Evolutionary conservation across 495 filamentous ascomycete species (phyloP).

Genomic region (Penicillium verhagenii): DNA sequence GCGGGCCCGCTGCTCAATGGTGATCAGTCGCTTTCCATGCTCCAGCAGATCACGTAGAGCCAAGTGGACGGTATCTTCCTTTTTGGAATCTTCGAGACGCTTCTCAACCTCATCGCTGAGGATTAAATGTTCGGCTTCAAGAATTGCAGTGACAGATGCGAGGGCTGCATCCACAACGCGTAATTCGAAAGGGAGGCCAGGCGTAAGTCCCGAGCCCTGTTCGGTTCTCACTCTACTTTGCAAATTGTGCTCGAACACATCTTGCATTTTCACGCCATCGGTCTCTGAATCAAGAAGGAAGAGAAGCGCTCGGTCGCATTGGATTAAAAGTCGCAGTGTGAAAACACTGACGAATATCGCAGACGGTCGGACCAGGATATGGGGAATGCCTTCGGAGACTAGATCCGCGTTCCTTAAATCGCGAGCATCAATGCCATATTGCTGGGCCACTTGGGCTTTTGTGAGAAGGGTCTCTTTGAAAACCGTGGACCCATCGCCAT

Average conservation of each 20-base stretch:
- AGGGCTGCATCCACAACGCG: conserved; percentile 79
- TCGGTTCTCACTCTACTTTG: conserved; percentile 62
- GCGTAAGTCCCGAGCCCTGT: conserved; percentile 37
- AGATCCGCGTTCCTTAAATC: conserved; percentile 32
- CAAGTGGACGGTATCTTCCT: conserved; percentile 21
- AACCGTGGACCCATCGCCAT: conserved; percentile 3
- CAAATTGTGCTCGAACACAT: conserved; percentile 35
- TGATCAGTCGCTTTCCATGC: conserved; percentile 20
- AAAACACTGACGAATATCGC: conserved; percentile 33
- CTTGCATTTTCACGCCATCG: conserved; percentile 16
- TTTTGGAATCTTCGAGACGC: conserved; percentile 18
- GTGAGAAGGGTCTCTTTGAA: conserved; percentile 13
- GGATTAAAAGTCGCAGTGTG: conserved; percentile 28
- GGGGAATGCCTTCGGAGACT: conserved; percentile 27
- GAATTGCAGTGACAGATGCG: conserved; percentile 52
- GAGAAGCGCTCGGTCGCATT: conserved; percentile 24
- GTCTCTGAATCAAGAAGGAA: conserved; percentile 19
- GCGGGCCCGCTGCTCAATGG: conserved; percentile 29
- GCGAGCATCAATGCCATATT: conserved; percentile 23
- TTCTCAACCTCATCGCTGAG: conserved; percentile 15
- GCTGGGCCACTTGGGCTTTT: conserved; percentile 20
- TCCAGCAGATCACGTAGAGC: conserved; percentile 21
- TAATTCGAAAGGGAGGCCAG: conserved; percentile 65
- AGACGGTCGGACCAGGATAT: conserved; percentile 29
- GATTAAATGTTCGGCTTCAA: conserved; percentile 31